Evolutionary conservation across 768 basidiomycete species (phyloP), one percentile per base, ranked within the genome.

Genomic region (Pleurotus djamor): DNA sequence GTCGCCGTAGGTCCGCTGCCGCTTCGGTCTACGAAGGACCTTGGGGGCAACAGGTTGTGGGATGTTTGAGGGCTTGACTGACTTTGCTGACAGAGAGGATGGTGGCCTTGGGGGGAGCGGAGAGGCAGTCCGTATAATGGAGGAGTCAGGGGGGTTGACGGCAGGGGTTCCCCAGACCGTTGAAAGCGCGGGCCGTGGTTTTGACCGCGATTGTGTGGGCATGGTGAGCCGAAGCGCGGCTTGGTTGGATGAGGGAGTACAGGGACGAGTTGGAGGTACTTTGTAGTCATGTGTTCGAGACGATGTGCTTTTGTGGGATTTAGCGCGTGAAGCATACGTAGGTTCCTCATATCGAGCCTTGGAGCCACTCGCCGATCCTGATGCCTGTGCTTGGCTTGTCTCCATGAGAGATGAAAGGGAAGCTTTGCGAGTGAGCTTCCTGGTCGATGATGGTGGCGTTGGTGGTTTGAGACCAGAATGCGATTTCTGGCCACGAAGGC

Each of bases 401-500:
- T 90, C 91, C 71, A 88, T 79, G 14, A 93, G 75, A 43, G 87
- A 88, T 21, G 91, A 91, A 58, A 93, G 67, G 1, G 91, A 93
- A 8, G 90, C 90, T 72, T 93, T 92, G 65, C 91, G 84, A 17
- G 83, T 76, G 57, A 92, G 79, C 64, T 80, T 83, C 35, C 87
- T 83, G 51, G 82, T 76, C 32, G 81, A 80, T 21, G 83, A 69
- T n/a, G 89, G 84, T 34, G 90, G 88, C 4, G 84, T 85, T 32
- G 87, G 85, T 2, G 87, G 85, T 68, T 93, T 92, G 57, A 93
- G 81, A 38, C 87, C 90, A 5, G 89, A 85, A 68, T 91, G 89
- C 2, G 91, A 92, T 67, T 93, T 93, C 76, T 93, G 91, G 16
- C 86, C 87, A 21, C 91, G 87, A 61, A 93, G 82, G 69, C 87